Evolutionary conservation across 2,329 filamentous ascomycete species (phyloP).

Genomic region (Dryadomyces sulphureus): DNA sequence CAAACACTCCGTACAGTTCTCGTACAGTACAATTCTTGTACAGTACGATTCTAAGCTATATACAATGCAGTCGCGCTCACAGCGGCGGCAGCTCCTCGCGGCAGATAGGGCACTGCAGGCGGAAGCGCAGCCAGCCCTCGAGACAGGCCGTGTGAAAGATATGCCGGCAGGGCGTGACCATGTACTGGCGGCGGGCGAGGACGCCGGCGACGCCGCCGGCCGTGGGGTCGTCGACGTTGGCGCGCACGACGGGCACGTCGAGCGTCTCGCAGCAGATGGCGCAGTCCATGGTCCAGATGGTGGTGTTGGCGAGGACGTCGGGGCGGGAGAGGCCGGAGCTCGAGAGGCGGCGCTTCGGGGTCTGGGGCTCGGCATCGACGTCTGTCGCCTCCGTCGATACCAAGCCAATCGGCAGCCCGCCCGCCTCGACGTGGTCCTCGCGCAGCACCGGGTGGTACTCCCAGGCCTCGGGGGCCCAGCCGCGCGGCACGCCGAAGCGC

Average conservation of each 20-base stretch:
- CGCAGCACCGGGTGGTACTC: conserved; percentile 88
- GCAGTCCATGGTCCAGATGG: conserved; percentile 58
- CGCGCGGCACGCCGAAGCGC: conserved; percentile 64
- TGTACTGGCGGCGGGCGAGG: conserved; percentile 70
- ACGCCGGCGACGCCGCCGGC: conserved; percentile 47
- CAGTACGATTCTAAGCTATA: no score
- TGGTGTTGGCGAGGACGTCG: conserved; percentile 12
- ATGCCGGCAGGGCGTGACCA: conserved; percentile 94
- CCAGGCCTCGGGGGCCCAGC: conserved; percentile 62
- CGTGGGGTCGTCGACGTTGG: conserved; percentile 34
- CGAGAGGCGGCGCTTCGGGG: conserved; percentile 17
- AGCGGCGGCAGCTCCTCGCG: conserved; percentile 76
- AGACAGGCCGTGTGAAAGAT: conserved; percentile 88
- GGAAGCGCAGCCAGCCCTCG: conserved; percentile 90
- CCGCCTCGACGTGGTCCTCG: conserved; percentile 68
- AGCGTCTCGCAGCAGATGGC: conserved; percentile 88
- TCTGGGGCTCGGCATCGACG: conserved; percentile 11
- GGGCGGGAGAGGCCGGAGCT: conserved; percentile 8
- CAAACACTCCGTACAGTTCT: no score
- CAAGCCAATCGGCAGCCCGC: conserved; percentile 66
- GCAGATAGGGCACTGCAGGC: conserved; percentile 90
- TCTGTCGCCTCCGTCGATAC: conserved; percentile 1
- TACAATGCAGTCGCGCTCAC: no score
- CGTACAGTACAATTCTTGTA: no score
- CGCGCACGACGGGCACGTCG: conserved; percentile 68